phyloP scores from a whole-genome alignment of 129 eudicot species.

The Artemisia annua region DNA sequence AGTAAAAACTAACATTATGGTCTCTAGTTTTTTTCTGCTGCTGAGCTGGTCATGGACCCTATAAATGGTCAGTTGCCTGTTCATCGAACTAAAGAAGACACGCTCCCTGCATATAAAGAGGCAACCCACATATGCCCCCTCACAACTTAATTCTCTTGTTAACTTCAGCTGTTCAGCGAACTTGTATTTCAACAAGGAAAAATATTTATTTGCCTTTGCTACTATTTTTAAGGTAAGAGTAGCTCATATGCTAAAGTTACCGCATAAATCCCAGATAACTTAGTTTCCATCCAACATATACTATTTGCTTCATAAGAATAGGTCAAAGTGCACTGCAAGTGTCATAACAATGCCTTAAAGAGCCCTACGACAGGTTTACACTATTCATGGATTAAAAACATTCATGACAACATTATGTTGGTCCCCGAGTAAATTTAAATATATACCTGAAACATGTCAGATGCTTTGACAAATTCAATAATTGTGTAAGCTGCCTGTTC shows the following conservation, averaged over 20 bases:
- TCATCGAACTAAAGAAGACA: too few species aligned
- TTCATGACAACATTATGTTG: neutral
- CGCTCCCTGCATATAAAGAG: too few species aligned
- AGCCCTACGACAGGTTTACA: neutral
- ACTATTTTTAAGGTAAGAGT: neutral
- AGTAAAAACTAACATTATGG: too few species aligned
- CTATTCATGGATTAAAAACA: neutral
- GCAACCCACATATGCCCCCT: too few species aligned
- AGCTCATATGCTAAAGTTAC: neutral
- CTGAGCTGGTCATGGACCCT: too few species aligned
- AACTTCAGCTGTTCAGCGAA: neutral
- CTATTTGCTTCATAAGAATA: neutral
- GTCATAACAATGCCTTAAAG: neutral
- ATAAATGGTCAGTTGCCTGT: too few species aligned
- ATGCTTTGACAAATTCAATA: slow-evolving; percentile 78
- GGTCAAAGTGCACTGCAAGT: neutral
- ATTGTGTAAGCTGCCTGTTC: slow-evolving; percentile 72
- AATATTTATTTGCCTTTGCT: neutral
- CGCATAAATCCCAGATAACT: neutral
- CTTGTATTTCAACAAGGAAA: neutral
- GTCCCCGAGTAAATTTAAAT: neutral
- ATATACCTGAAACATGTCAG: slow-evolving; percentile 45
- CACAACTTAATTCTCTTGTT: too few species aligned
- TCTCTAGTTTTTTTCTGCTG: too few species aligned
- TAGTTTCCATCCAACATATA: neutral